Conservation (phyloP, 2,329 filamentous ascomycete species). For the Aspergillus brasiliensis region DNA sequence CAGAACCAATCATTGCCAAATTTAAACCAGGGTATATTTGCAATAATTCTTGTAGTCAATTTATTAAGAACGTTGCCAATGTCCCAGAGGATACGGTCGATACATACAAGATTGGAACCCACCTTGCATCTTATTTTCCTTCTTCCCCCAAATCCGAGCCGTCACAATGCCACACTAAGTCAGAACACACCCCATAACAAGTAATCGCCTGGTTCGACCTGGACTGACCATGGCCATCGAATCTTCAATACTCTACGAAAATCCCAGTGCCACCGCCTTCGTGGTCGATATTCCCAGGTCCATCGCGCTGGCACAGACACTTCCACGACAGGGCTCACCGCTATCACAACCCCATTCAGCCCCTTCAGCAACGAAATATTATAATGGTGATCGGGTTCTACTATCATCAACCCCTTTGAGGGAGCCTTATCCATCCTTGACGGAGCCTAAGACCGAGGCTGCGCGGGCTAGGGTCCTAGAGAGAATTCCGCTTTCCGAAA, state of each 20-base stretch:
- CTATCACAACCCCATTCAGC: not conserved
- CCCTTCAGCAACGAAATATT: not conserved
- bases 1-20: not conserved
- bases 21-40: not conserved
- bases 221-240: constrained; percentile 9
- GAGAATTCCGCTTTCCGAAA: constrained; percentile 36
- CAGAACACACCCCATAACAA: not conserved
- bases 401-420: constrained; percentile 50
- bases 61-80: not conserved
- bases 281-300: constrained; percentile 62
- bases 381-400: constrained; percentile 28
- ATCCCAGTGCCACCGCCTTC: constrained; percentile 45
- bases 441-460: constrained; percentile 54
- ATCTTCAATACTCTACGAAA: constrained; percentile 55
- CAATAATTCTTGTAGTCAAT: not conserved
- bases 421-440: constrained; percentile 50
- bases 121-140: not conserved
- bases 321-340: constrained; percentile 15
- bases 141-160: not conserved
- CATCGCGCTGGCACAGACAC: constrained; percentile 56
- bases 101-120: no score
- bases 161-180: not conserved
- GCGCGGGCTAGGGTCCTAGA: constrained; percentile 45
- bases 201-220: not conserved
- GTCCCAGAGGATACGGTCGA: not conserved